phyloP scores from a whole-genome alignment of 2,329 filamentous ascomycete genomes.

The Dendryphion nanum region DNA sequence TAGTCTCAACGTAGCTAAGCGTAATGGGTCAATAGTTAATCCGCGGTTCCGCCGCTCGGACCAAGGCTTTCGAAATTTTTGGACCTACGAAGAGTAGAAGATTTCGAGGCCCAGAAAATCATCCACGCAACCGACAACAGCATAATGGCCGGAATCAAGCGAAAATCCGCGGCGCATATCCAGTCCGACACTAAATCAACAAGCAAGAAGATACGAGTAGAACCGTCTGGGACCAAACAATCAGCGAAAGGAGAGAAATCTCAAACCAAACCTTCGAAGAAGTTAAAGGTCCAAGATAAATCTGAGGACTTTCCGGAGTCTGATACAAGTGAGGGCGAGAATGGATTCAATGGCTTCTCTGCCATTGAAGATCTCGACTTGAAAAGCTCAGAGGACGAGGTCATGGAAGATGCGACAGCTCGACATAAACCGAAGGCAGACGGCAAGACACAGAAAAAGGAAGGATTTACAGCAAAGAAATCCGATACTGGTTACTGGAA shows the following conservation, averaged over 20 bases:
- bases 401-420: slow-evolving; percentile 2
- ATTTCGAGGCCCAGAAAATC: no score
- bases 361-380: slow-evolving; percentile 10
- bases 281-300: slow-evolving; percentile 23
- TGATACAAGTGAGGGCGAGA: slow-evolving; percentile 36
- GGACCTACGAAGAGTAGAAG: neutral
- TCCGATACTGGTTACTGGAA: no score
- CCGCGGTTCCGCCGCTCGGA: no score
- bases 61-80: slow-evolving; percentile 5
- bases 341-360: slow-evolving; percentile 37
- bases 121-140: no score
- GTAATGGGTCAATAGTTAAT: no score
- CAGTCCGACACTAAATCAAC: slow-evolving; percentile 20
- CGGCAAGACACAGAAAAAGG: slow-evolving; percentile 21
- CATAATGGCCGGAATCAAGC: slow-evolving; percentile 38
- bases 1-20: no score
- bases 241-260: slow-evolving; percentile 21
- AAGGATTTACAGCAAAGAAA: no score
- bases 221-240: slow-evolving; percentile 29
- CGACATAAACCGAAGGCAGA: slow-evolving; percentile 2
- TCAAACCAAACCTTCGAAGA: slow-evolving; percentile 30
- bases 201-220: slow-evolving; percentile 41
- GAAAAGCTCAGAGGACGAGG: slow-evolving; percentile 10
- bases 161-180: slow-evolving; percentile 22
- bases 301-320: slow-evolving; percentile 34